Percentiles rank a stretch among this genome's conserved stretches.
phyloP scores from a whole-genome alignment of 148 eudicot species.

The Fallopia convolvulus region DNA sequence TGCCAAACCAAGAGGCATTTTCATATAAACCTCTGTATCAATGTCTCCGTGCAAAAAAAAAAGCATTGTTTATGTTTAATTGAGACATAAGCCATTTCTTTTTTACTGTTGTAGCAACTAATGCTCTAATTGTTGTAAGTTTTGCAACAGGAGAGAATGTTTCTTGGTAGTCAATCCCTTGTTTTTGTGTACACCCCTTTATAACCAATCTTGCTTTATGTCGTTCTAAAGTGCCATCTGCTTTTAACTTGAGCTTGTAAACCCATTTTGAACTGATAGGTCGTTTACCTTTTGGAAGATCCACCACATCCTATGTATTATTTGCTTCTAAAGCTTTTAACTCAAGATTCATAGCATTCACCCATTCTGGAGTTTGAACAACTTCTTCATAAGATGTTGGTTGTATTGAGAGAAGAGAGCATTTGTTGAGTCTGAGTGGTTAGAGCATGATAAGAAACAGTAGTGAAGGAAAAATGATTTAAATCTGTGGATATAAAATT shows the following conservation, averaged over 20 bases:
- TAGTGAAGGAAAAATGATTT: too few species aligned
- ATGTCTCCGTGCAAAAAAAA: too few species aligned
- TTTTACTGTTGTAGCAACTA: not conserved
- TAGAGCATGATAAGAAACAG: not conserved
- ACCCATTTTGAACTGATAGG: not conserved
- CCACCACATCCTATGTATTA: not conserved
- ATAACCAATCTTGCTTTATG: not conserved
- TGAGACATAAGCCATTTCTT: not conserved
- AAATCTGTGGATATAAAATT: too few species aligned
- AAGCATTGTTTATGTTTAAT: too few species aligned
- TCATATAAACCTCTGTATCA: too few species aligned
- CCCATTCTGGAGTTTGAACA: not conserved
- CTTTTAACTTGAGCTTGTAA: not conserved
- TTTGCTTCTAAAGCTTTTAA: not conserved
- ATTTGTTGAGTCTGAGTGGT: not conserved
- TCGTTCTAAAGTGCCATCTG: not conserved
- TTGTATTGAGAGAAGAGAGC: not conserved
- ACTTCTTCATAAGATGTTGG: not conserved
- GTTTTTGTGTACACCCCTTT: not conserved
- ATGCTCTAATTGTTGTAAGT: not conserved
- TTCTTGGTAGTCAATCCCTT: not conserved
- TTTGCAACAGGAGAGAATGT: not conserved
- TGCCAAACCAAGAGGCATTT: too few species aligned
- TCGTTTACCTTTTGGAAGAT: not conserved
- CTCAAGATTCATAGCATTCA: not conserved